Evolutionary conservation across 2,329 filamentous ascomycete species (phyloP).

Genomic region (Neophaeococcomyces aloes): DNA sequence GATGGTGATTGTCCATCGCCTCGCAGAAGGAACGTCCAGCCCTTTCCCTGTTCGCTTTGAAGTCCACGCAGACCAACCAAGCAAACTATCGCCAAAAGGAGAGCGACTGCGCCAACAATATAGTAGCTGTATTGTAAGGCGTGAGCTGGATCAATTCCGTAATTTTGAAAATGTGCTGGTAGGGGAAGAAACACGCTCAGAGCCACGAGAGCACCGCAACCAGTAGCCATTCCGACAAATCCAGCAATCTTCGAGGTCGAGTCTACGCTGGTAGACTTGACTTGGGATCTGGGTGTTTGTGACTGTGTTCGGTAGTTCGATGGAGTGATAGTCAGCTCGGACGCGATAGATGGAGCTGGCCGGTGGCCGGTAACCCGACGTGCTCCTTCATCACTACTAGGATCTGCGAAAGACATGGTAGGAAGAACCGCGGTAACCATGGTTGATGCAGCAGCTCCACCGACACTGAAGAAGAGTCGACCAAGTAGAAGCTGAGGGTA

Average conservation of each 20-base stretch:
- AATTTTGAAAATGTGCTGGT: conserved; percentile 64
- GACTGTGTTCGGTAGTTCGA: conserved; percentile 30
- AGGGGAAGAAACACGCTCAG: conserved; percentile 74
- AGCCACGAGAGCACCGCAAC: conserved; percentile 79
- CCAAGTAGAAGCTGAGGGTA: conserved; percentile 82
- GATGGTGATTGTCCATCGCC: neutral
- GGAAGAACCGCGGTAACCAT: conserved; percentile 97
- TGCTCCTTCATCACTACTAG: conserved; percentile 1
- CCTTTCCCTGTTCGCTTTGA: conserved; percentile 67
- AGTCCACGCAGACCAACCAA: conserved; percentile 62
- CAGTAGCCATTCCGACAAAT: conserved; percentile 83
- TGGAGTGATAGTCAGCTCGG: conserved; percentile 50
- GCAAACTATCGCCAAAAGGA: conserved; percentile 63
- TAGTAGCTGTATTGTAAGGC: conserved; percentile 82
- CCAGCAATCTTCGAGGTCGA: conserved; percentile 63
- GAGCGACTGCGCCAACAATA: conserved; percentile 62
- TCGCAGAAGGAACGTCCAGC: conserved; percentile 34
- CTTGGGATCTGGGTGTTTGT: conserved; percentile 8
- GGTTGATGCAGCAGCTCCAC: conserved; percentile 85
- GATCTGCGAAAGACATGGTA: conserved; percentile 42
- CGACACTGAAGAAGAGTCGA: conserved; percentile 76
- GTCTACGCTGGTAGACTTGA: conserved; percentile 9
- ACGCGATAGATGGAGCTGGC: conserved; percentile 44
- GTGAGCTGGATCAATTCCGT: conserved; percentile 60
- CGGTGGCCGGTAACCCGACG: conserved; percentile 28